Evolutionary conservation across 2,329 filamentous ascomycete species (phyloP).

Genomic region (Ophiostoma tasmaniense): DNA sequence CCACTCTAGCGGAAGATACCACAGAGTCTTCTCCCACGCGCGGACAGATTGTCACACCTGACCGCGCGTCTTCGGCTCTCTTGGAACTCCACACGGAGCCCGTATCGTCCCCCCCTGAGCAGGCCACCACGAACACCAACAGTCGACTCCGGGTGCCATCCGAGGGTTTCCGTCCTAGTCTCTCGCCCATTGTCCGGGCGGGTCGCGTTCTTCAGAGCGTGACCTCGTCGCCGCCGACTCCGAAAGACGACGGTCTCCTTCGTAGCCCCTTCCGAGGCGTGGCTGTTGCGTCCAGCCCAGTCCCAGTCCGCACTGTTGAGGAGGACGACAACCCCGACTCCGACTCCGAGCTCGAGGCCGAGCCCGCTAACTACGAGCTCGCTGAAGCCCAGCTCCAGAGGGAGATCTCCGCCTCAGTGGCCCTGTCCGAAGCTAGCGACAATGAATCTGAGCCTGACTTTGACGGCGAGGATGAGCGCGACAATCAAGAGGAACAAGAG

Average conservation of each 20-base stretch:
- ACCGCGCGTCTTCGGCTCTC: not conserved
- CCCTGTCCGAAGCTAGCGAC: not conserved
- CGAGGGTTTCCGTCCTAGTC: constrained; percentile 33
- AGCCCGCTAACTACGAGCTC: constrained; percentile 3
- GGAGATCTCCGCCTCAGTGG: not conserved
- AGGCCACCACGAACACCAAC: not conserved
- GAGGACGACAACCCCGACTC: not conserved
- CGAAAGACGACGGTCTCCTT: constrained; percentile 42
- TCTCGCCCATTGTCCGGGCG: constrained; percentile 52
- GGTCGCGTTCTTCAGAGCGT: constrained; percentile 49
- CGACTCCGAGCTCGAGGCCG: not conserved
- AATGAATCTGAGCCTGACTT: not conserved
- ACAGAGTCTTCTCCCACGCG: not conserved
- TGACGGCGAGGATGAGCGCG: not conserved
- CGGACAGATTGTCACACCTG: not conserved
- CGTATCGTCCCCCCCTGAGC: not conserved
- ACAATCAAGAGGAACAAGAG: not conserved
- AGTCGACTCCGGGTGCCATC: constrained; percentile 24
- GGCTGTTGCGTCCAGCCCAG: constrained; percentile 21
- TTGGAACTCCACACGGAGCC: not conserved
- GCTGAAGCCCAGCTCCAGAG: constrained; percentile 4
- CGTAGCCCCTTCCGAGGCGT: constrained; percentile 46
- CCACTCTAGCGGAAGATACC: not conserved
- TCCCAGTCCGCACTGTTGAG: not conserved
- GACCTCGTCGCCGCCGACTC: constrained; percentile 51